These are phyloP conservation scores for Trametes maxima DNA, from an alignment of 768 basidiomycete species.

Conservation along the genomic window DNA sequence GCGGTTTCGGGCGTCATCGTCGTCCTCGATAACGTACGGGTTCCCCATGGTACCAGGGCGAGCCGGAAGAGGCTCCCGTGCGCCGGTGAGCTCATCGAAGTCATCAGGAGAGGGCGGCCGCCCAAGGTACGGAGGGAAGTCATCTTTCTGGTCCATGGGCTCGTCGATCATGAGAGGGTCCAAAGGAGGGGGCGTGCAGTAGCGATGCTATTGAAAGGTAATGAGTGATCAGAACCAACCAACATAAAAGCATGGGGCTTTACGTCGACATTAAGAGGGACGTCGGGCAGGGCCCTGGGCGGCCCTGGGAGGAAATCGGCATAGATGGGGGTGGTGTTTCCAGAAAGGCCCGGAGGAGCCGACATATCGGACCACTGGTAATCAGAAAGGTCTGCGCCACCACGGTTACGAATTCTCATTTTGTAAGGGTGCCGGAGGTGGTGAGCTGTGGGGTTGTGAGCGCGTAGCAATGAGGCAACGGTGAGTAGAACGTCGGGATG, in stretches of 20 bases:
- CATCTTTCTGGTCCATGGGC: background rate
- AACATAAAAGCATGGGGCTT: background rate
- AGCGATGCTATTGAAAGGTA: constrained; percentile 9
- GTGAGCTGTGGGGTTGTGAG: background rate
- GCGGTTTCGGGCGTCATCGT: background rate
- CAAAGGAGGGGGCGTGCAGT: constrained; percentile 15
- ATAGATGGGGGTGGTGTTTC: background rate
- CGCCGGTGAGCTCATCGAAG: constrained; percentile 3
- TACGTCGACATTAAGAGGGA: constrained; percentile 15
- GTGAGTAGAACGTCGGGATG: background rate
- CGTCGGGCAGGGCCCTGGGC: constrained; percentile 9
- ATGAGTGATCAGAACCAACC: background rate
- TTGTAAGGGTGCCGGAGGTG: background rate
- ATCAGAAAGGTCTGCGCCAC: background rate
- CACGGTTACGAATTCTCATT: constrained; percentile 2
- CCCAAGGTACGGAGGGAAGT: constrained; percentile 3
- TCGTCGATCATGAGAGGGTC: constrained; percentile 6
- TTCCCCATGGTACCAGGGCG: background rate
- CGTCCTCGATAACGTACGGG: constrained; percentile 15
- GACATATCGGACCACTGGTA: background rate
- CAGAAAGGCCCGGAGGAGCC: background rate
- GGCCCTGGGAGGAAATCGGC: background rate
- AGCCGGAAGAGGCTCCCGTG: background rate
- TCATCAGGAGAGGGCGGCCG: background rate
- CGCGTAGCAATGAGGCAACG: background rate